Base-by-base conservation (phyloP, 2,329 filamentous ascomycete genomes). In the Incumbomyces lentus region DNA sequence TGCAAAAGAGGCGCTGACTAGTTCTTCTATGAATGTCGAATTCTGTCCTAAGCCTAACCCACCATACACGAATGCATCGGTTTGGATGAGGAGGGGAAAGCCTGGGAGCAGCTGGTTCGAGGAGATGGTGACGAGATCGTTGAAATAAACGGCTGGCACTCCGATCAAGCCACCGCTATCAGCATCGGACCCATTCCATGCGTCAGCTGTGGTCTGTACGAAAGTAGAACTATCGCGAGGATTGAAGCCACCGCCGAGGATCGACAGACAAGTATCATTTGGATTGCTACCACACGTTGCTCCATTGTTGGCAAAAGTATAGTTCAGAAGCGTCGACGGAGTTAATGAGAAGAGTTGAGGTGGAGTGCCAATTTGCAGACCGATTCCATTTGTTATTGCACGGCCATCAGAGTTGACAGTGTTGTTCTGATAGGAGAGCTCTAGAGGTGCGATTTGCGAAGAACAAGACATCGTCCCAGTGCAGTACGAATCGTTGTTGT, bases 271-370 rank as follows among this genome's bases (percentile, higher is more conserved):
- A 1, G 54, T 42, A 10, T 48, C 35, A 30, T 54, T 55, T 39
- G 50, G 53, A n/a, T 53, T 41, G 16, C 49, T 47, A 11, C 46
- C 47, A 42, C 54, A 56, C 11, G 51, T 46, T 13, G 40, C 54
- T 40, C 38, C 34, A 33, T 56, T 56, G 42, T 52, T 49, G 14
- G 55, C 49, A 33, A 55, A 56, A 12, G 52, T 37, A 18, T 46
- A 43, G 14, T 53, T 48, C 33, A 55, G 47, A 8, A 49, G 35
- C 6, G 48, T 51, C 33, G 52, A 51, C 19, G 52, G 52, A 40
- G 48, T 40, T 11, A 56, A 48, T 10, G 52, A 50, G n/a, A 56
- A 46, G 22, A 53, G 51, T 44, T 56, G 54, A 18, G 52, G 49
- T 6, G 54, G 54, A 13, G 29, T 53, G 31, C 54, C 54, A 44